Percentiles rank a stretch among this genome's conserved stretches.
These are phyloP conservation scores for Talaromyces sp. DNA, from an alignment of 2,329 filamentous ascomycete genomes.

Conservation along the genomic window DNA sequence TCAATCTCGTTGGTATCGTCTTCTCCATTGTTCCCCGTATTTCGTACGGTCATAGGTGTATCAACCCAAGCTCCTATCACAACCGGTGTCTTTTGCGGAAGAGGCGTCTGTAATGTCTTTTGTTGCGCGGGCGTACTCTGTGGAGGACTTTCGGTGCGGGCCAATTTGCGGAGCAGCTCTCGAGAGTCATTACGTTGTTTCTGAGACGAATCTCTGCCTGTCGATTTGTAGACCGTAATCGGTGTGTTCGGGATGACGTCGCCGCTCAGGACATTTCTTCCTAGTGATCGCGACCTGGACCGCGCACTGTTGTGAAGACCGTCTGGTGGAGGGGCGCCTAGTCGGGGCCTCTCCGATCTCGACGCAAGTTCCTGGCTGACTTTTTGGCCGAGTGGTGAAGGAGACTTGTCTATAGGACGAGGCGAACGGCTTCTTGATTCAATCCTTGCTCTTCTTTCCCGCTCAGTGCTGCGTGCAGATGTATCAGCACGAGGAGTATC, in stretches of 20 bases:
- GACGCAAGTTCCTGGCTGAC: not conserved
- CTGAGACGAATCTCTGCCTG: constrained; percentile 29
- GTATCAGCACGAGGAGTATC: constrained; percentile 20
- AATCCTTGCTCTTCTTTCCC: constrained; percentile 13
- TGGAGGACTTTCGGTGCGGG: constrained; percentile 37
- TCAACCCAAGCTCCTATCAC: constrained; percentile 48
- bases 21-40: constrained; percentile 21
- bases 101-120: constrained; percentile 30
- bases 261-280: constrained; percentile 19
- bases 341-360: constrained; percentile 1
- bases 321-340: constrained; percentile 19
- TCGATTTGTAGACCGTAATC: constrained; percentile 35
- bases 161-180: constrained; percentile 42
- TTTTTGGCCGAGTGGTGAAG: not conserved
- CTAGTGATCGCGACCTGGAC: constrained; percentile 11
- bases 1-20: constrained; percentile 26
- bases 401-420: constrained; percentile 5
- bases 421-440: constrained; percentile 15
- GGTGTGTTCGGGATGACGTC: constrained; percentile 39
- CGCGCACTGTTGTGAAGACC: constrained; percentile 17
- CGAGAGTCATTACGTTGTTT: constrained; percentile 36
- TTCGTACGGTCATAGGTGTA: constrained; percentile 43
- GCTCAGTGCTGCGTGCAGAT: constrained; percentile 18
- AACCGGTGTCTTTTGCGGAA: constrained; percentile 43
- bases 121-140: constrained; percentile 34